phyloP scores from a whole-genome alignment of 1,284 basidiomycete species.

The Leccinum cinnamomeum region DNA sequence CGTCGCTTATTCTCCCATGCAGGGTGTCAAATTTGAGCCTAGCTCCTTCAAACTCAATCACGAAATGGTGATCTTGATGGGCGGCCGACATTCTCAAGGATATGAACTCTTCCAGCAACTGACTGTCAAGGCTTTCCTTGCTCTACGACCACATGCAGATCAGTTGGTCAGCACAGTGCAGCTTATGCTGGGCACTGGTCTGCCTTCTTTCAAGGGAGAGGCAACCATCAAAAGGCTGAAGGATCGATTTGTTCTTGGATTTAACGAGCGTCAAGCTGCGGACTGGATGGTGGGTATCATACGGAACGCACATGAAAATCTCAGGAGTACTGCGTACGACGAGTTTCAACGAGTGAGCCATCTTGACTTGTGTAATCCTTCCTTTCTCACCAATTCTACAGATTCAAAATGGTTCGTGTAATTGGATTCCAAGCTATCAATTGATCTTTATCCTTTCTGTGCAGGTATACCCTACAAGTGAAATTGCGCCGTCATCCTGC shows the following conservation, averaged over 20 bases:
- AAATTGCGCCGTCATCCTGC: constrained; percentile 2
- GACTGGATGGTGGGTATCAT: constrained; percentile 90
- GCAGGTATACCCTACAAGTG: constrained; percentile 57
- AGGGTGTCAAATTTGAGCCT: constrained; percentile 98
- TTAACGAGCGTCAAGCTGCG: constrained; percentile 90
- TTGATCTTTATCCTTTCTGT: constrained; percentile 3
- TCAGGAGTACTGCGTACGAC: constrained; percentile 89
- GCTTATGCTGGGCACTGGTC: constrained; percentile 92
- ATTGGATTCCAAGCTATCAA: not conserved
- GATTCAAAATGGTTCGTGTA: constrained; percentile 53
- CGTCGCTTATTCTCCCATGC: constrained; percentile 14
- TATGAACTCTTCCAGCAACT: constrained; percentile 94
- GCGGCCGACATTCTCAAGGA: constrained; percentile 89
- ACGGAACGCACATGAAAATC: constrained; percentile 93
- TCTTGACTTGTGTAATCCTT: not conserved
- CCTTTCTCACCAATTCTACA: constrained; percentile 28
- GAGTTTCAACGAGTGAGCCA: constrained; percentile 80
- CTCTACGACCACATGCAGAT: constrained; percentile 87
- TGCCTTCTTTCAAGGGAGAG: constrained; percentile 97
- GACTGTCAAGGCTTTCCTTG: constrained; percentile 95
- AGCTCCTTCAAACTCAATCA: constrained; percentile 97
- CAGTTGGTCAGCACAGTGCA: constrained; percentile 88
- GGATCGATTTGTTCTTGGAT: constrained; percentile 82
- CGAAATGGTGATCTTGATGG: constrained; percentile 98
- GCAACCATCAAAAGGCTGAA: constrained; percentile 84